Evolutionary conservation across 257 asterid genomes (phyloP), one percentile per base, ranked within the genome.

Genomic region (Fraxinus pennsylvanica): DNA sequence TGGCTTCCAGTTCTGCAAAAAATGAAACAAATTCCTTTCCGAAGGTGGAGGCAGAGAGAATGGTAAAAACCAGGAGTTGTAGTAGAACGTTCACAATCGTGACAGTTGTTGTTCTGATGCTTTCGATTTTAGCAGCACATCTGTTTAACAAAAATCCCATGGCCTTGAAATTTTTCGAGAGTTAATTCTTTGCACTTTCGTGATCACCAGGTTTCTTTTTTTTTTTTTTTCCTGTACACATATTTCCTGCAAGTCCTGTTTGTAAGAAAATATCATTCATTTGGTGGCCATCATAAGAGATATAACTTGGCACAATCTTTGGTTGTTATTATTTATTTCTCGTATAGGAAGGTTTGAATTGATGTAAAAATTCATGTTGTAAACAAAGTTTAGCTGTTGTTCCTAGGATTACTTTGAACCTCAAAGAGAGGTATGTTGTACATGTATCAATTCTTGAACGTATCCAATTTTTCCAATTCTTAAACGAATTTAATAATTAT

Each of bases 41-140:
- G n/a, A 39, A 76, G 77, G 65, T 61, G 57, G 87, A 87, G 79
- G 75, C 77, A 1, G 81, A 72, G 68, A 68, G 71, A 78, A 70
- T 22, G 65, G 78, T 33, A 2, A 78, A 75, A 78, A 68, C 85
- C 33, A 77, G 81, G 9, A 81, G 61, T 63, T 65, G 36, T 71
- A 80, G 85, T 65, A 81, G 81, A 83, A 74, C 67, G 33, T 82
- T 43, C 80, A 61, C 84, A 25, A 74, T 72, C 78, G 47, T 85
- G 84, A 86, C 87, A 6, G 12, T 80, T 65, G 79, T 88, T 15
- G 79, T 83, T 67, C 68, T 88, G 73, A 61, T 91, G 74, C 73
- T 91, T 59, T 83, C 97, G 36, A 68, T 81, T 52, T 76, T 89
- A 66, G 90, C 84, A 72, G 83, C 86, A 52, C 83, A 79, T 57